Evolutionary conservation across 257 asterid species (phyloP), one percentile per base, ranked within the genome.

Genomic region (Nicotiana otophora): DNA sequence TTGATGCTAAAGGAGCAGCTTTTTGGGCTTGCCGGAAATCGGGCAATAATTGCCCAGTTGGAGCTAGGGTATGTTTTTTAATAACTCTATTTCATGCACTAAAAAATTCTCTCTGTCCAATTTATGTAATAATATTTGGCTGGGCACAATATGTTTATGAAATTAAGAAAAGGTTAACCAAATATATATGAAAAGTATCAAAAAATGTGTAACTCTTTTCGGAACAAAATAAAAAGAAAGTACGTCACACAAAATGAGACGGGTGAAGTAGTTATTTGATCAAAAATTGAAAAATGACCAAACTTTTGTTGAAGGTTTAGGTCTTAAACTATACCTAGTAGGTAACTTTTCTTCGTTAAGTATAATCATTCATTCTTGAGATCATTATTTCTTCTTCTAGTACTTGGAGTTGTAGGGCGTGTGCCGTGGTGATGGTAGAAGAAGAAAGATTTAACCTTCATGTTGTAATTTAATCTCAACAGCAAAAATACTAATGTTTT

Each of bases 1-100:
- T 82, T 30, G 85, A 82, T 77, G 85, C 57, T 11, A 62, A 82
- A 20, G 85, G 77, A 26, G 85, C 48, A 51, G 85, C 51, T 12
- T 77, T 82, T 76, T 82, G 85, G 85, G 77, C 54, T 23, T 76
- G 85, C 82, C 61, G 82, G 77, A 82, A 42, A 6, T 75, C 82
- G 3, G 82, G 58, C 9, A 48, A 63, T 26, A 74, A 75, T 46
- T 82, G 85, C 31, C 81, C 85, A 4, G 66, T 31, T 53, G 85
- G 82, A 36, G 85, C 81, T 20, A 75, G 85, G 77, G 85, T 82
- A 82, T 48, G 81, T 74, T 70, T 53, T 42, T 28, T 14, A 30
- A 28, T 58, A 58, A 36, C 55, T 69, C 10, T 3, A 42, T 8
- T 42, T 42, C 70, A 63, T 26, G 34, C 15, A 26, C 8, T 54